phyloP scores from a whole-genome alignment of 164 flowering plant species.

The Hamamelis virginiana region DNA sequence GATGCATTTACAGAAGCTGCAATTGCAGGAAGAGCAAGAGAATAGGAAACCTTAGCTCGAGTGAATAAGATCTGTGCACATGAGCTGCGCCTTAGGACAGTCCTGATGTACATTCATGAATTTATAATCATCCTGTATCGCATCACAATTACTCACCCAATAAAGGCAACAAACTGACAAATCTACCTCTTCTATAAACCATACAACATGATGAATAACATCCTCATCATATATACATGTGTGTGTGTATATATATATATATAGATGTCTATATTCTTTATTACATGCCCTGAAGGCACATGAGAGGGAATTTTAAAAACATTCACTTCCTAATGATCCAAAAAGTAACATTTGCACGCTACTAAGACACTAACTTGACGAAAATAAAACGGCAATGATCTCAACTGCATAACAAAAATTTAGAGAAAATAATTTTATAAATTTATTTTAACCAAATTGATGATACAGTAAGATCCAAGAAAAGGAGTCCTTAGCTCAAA shows the following conservation, averaged over 20 bases:
- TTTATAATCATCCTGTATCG: conserved; percentile 14
- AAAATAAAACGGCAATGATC: no score
- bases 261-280: no score
- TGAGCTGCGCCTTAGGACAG: conserved; percentile 19
- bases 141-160: conserved; percentile 23
- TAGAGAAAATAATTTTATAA: no score
- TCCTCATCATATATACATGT: neutral
- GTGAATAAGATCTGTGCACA: conserved; percentile 13
- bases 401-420: no score
- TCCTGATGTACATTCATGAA: conserved; percentile 21
- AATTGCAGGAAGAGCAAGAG: conserved; percentile 14
- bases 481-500: neutral
- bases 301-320: no score
- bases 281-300: no score
- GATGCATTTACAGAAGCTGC: conserved; percentile 3
- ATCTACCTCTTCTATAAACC: conserved; percentile 17
- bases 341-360: no score
- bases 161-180: conserved; percentile 23
- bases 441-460: no score
- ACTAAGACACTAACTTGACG: no score
- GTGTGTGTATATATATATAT: no score
- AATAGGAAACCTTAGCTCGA: conserved; percentile 10
- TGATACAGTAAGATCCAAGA: neutral
- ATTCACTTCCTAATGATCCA: no score
- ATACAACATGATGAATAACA: neutral